These are phyloP conservation scores for Apophysomyces trapeziformis DNA, from an alignment of 371 early-diverging fungal genomes.

Conservation along the genomic window DNA sequence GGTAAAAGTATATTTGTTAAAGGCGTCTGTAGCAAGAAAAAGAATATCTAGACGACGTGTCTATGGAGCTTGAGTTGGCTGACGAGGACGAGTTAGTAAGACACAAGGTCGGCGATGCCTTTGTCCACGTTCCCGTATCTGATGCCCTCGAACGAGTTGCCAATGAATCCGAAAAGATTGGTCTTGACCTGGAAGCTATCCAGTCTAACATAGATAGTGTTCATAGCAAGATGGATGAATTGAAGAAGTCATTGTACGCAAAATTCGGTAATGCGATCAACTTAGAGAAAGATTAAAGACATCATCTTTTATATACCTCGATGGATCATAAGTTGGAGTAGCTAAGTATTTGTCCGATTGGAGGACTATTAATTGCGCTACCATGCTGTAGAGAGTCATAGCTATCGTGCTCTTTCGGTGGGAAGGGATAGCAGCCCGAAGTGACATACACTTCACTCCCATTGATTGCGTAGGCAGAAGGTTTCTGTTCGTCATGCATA, in stretches of 20 bases:
- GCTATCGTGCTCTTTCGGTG: too few relatives aligned
- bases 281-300: slow-evolving; percentile 78
- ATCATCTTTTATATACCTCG: neutral
- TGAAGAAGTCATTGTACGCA: slow-evolving; percentile 86
- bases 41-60: slow-evolving; percentile 92
- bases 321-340: too few relatives aligned
- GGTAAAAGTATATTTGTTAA: neutral
- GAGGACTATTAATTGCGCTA: neutral
- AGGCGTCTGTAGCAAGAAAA: slow-evolving; percentile 70
- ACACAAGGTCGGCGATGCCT: slow-evolving; percentile 91
- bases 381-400: too few relatives aligned
- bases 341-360: neutral
- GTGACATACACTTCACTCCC: too few relatives aligned
- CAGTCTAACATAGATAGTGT: slow-evolving; percentile 73
- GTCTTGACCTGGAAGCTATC: slow-evolving; percentile 62
- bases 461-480: too few relatives aligned
- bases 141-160: slow-evolving; percentile 76
- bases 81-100: slow-evolving; percentile 90
- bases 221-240: slow-evolving; percentile 76
- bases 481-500: too few relatives aligned
- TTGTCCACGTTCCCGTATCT: slow-evolving; percentile 76
- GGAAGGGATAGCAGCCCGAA: too few relatives aligned
- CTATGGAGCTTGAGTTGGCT: slow-evolving; percentile 87
- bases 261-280: slow-evolving; percentile 96
- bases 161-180: slow-evolving; percentile 63